Evolutionary conservation across 2,329 filamentous ascomycete species (phyloP).

Genomic region (Penicillium palitans): DNA sequence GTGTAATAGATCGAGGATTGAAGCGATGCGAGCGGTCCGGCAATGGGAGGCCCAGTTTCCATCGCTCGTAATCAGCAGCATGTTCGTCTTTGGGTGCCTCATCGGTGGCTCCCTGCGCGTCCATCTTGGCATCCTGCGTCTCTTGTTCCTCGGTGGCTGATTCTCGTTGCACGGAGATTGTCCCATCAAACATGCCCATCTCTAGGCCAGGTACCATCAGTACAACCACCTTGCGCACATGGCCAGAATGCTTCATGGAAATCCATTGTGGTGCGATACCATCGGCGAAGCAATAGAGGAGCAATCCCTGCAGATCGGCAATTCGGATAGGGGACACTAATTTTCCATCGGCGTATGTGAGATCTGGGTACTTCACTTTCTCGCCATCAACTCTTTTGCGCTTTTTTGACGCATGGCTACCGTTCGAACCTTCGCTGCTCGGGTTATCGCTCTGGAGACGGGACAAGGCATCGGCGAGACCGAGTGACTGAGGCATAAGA

Average conservation of each 20-base stretch:
- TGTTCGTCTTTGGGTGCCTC: conserved; percentile 21
- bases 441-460: conserved; percentile 27
- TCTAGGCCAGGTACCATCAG: conserved; percentile 93
- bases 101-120: conserved; percentile 20
- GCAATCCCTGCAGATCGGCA: conserved; percentile 58
- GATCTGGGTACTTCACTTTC: conserved; percentile 53
- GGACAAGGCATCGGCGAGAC: conserved; percentile 36
- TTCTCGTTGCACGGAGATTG: conserved; percentile 44
- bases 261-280: conserved; percentile 64
- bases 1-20: conserved; percentile 35
- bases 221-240: conserved; percentile 73
- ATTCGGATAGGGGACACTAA: conserved; percentile 58
- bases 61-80: conserved; percentile 37
- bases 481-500: conserved; percentile 24
- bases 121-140: conserved; percentile 15
- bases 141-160: conserved; percentile 6
- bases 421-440: conserved; percentile 6
- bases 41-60: conserved; percentile 43
- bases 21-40: conserved; percentile 35
- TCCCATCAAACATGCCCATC: conserved; percentile 78
- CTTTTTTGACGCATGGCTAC: conserved; percentile 19
- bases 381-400: conserved; percentile 40
- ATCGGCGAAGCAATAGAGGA: conserved; percentile 63
- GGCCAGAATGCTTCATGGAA: conserved; percentile 56
- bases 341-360: conserved; percentile 56